A percentile compares a stretch with the other conserved stretches of the same genome.
Evolutionary conservation across 495 filamentous ascomycete genomes (phyloP).

Genomic region (Rostrohypoxylon terebratum): DNA sequence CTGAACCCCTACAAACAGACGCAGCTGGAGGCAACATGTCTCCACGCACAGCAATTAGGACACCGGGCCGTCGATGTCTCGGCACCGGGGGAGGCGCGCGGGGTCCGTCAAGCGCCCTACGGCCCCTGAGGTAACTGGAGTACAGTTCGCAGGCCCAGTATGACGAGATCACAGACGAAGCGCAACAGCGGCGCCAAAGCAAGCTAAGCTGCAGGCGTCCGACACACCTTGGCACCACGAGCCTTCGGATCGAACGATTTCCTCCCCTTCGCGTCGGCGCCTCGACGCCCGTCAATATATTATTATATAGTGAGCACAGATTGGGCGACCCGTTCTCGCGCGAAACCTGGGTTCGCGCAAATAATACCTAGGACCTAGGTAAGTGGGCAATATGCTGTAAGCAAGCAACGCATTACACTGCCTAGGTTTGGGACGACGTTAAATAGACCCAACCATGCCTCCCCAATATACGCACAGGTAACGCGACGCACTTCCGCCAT

Average conservation of each 20-base stretch:
- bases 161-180: background rate
- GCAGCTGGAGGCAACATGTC: background rate
- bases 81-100: background rate
- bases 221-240: conserved; percentile 7
- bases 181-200: background rate
- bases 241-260: background rate
- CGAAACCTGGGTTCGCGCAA: background rate
- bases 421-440: background rate
- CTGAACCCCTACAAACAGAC: background rate
- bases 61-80: conserved; percentile 35
- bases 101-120: background rate
- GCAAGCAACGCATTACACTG: background rate
- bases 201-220: background rate
- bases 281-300: conserved; percentile 43
- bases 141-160: background rate
- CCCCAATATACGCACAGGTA: background rate
- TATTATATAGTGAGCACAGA: conserved; percentile 20
- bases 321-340: conserved; percentile 18
- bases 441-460: background rate
- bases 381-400: background rate
- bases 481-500: background rate
- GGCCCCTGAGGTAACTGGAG: background rate
- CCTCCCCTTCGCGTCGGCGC: conserved; percentile 12
- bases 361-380: background rate
- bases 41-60: conserved; percentile 26